Conservation (phyloP, 192 early-diverging fungal genomes). For the Backusella tuberculispora region DNA sequence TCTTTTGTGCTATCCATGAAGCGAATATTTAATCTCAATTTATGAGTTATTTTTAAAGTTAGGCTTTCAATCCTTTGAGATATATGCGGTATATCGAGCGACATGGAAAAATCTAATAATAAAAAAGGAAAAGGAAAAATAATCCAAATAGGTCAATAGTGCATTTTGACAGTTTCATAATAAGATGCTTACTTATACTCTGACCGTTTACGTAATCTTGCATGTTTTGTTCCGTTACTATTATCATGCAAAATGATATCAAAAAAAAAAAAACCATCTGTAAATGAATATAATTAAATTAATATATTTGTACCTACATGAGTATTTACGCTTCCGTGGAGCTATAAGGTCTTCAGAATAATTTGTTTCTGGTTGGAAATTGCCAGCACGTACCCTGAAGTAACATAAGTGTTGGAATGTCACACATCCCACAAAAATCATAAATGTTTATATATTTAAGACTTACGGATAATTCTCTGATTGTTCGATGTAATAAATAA, state of each 20-base stretch:
- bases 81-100: constrained; percentile 14
- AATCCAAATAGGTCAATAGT: not conserved
- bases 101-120: constrained; percentile 2
- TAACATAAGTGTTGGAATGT: not conserved
- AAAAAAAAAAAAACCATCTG: not conserved
- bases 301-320: constrained; percentile 1
- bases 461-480: constrained; percentile 16
- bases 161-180: not conserved
- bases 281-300: not conserved
- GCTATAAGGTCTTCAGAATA: not conserved
- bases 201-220: constrained; percentile 11
- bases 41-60: constrained; percentile 16
- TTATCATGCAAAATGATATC: not conserved
- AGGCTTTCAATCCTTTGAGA: not conserved
- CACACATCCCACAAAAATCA: not conserved
- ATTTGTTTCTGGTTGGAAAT: not conserved
- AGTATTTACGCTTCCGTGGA: constrained; percentile 8
- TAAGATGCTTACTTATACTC: not conserved
- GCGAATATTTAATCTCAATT: not conserved
- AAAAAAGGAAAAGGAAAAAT: constrained; percentile 7
- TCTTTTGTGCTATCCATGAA: constrained; percentile 5
- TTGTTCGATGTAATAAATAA: not conserved
- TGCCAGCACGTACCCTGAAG: not conserved
- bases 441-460: not conserved
- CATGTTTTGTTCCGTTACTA: not conserved